Base-by-base conservation (phyloP, 2,329 filamentous ascomycete species). In the Didymella pinodella region DNA sequence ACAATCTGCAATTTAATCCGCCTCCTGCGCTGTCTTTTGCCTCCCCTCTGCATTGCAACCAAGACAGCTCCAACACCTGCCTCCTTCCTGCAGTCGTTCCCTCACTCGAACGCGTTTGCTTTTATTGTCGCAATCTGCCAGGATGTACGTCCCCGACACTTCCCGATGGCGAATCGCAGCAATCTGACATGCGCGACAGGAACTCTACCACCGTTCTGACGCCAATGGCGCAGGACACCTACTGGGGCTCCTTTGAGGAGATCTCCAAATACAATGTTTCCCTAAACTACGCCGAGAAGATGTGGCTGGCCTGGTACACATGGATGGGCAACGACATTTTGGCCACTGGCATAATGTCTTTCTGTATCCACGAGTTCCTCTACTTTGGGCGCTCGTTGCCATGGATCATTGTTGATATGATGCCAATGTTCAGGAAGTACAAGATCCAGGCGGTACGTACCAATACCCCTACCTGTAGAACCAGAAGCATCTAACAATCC, bases 281-380 rank as follows among this genome's bases (percentile, higher is more conserved):
- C 68, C 88, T 99, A 74, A 97, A 92, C 79, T 84, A 92, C 65
- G 82, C 88, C 73, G 95, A 99, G 84, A 89, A 89, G 75, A 84
- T 97, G 67, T 99, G 95, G 95, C 90, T 91, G 48, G 88, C 93
- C 40, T 98, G 93, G 94, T 99, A 99, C 78, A 86, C 94, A 16
- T 99, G 89, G 85, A 97, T 98, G 90, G 92, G 96, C 78, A 99
- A 99, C 78, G 95, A 99, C 81, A 89, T 91, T 54, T 88, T 99
- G 63, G 95, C 95, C 59, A 99, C 95, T 3, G 95, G 95, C 61
- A 95, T 99, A 82, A 90, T 98, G 91, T 97, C 93, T 72, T 99
- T 99, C 78, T 80, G 90, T 68, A 92, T 98, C 87, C 95, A 99
- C 83, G 95, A 99, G 80, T 54, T 88, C 40, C 86, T 99, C 72